These are phyloP conservation scores for Agapanthus africanus DNA, from an alignment of 106 monocot genomes.

Conservation along the genomic window DNA sequence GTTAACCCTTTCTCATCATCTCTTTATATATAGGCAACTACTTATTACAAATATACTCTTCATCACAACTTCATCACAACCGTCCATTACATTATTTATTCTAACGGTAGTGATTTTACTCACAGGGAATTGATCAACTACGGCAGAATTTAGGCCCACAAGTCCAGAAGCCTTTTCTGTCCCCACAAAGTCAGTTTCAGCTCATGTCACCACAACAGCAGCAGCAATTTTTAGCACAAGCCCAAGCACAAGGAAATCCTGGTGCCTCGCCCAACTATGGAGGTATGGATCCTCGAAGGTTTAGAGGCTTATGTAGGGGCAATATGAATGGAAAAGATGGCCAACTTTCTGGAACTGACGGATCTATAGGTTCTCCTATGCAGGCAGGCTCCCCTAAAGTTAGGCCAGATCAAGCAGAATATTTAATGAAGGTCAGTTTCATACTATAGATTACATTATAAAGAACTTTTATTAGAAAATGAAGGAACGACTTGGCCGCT, in stretches of 20 bases:
- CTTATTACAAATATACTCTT: neutral
- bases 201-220: constrained; percentile 81
- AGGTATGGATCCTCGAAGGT: constrained; percentile 76
- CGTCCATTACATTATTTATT: too few relatives aligned
- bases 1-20: too few relatives aligned
- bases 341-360: constrained; percentile 64
- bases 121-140: constrained; percentile 74
- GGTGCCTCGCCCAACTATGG: constrained; percentile 43
- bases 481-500: too few relatives aligned
- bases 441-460: too few relatives aligned
- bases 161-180: constrained; percentile 43
- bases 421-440: constrained; percentile 16
- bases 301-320: constrained; percentile 47
- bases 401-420: too few relatives aligned
- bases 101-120: too few relatives aligned
- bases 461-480: too few relatives aligned
- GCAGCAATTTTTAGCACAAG: constrained; percentile 69
- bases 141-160: constrained; percentile 55
- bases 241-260: constrained; percentile 69
- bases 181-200: constrained; percentile 69
- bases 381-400: constrained; percentile 27
- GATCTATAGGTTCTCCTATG: constrained; percentile 75
- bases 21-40: too few relatives aligned
- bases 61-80: too few relatives aligned
- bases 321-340: constrained; percentile 71